phyloP scores from a whole-genome alignment of 805 yeast genomes.

The Saccharomycopsis guyanensis region DNA sequence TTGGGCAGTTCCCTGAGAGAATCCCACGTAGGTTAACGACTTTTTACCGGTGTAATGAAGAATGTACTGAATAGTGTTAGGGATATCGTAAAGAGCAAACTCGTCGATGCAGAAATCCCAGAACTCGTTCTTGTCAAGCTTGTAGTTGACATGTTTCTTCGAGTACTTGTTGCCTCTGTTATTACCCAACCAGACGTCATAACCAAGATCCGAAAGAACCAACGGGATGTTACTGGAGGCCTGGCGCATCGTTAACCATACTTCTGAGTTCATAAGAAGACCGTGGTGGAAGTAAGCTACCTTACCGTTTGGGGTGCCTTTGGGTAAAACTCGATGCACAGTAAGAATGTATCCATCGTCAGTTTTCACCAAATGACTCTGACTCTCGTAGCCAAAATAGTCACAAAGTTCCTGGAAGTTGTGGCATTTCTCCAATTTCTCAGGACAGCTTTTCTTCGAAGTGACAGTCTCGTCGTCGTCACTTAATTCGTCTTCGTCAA shows the following conservation, averaged over 20 bases:
- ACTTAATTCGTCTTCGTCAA: not conserved
- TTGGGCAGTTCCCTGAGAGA: slow-evolving; percentile 92
- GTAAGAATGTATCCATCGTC: slow-evolving; percentile 58
- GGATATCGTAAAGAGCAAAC: slow-evolving; percentile 85
- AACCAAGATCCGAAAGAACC: slow-evolving; percentile 69
- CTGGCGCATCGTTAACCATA: slow-evolving; percentile 49
- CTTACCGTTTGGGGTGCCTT: slow-evolving; percentile 28
- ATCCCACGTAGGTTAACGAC: slow-evolving; percentile 68
- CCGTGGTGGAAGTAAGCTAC: slow-evolving; percentile 90
- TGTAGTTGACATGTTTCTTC: slow-evolving; percentile 54
- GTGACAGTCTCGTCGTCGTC: slow-evolving; percentile 9
- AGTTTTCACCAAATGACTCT: slow-evolving; percentile 72
- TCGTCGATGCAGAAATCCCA: slow-evolving; percentile 93
- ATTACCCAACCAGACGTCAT: slow-evolving; percentile 93
- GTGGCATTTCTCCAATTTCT: slow-evolving; percentile 36
- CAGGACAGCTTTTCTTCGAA: slow-evolving; percentile 19
- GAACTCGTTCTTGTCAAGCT: slow-evolving; percentile 41
- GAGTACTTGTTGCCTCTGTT: slow-evolving; percentile 92
- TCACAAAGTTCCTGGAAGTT: slow-evolving; percentile 59
- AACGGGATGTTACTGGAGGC: slow-evolving; percentile 56
- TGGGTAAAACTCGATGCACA: slow-evolving; percentile 54
- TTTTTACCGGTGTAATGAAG: slow-evolving; percentile 38
- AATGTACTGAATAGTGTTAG: slow-evolving; percentile 71
- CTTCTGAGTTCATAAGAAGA: slow-evolving; percentile 78
- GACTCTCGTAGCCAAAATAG: slow-evolving; percentile 61